Percentiles rank a stretch among this genome's conserved stretches.
phyloP scores from a whole-genome alignment of 768 basidiomycete species.

The Clathrus columnatus region DNA sequence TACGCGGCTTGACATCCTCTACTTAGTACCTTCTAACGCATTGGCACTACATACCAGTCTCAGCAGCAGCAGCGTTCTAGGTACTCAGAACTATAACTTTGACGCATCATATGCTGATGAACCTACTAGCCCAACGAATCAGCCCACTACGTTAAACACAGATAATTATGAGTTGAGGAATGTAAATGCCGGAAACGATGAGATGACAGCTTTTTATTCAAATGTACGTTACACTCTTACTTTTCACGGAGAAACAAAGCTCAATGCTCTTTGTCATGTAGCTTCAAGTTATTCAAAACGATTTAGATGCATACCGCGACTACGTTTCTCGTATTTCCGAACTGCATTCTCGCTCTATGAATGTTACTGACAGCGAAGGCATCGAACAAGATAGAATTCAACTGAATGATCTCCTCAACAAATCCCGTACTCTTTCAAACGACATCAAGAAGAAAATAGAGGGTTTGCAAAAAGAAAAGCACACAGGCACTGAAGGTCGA shows the following conservation, averaged over 20 bases:
- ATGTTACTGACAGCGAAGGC: slow-evolving; percentile 64
- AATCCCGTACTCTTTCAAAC: slow-evolving; percentile 52
- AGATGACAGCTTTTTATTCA: neutral
- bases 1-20: neutral
- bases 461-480: slow-evolving; percentile 50
- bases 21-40: neutral
- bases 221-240: neutral
- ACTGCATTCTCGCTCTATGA: slow-evolving; percentile 64
- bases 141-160: neutral
- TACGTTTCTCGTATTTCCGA: slow-evolving; percentile 64
- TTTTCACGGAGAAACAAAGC: neutral
- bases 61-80: neutral
- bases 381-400: slow-evolving; percentile 50
- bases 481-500: slow-evolving; percentile 51
- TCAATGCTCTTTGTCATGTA: neutral
- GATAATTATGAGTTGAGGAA: neutral
- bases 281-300: slow-evolving; percentile 46
- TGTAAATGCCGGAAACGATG: neutral
- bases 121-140: neutral
- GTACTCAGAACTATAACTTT: neutral
- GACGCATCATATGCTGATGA: neutral
- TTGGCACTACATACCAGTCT: neutral
- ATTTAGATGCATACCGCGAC: slow-evolving; percentile 53
- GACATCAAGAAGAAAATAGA: slow-evolving; percentile 53
- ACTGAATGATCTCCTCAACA: slow-evolving; percentile 49